Base-by-base conservation (phyloP, 768 basidiomycete species). In the Kockovaella imperatae region DNA sequence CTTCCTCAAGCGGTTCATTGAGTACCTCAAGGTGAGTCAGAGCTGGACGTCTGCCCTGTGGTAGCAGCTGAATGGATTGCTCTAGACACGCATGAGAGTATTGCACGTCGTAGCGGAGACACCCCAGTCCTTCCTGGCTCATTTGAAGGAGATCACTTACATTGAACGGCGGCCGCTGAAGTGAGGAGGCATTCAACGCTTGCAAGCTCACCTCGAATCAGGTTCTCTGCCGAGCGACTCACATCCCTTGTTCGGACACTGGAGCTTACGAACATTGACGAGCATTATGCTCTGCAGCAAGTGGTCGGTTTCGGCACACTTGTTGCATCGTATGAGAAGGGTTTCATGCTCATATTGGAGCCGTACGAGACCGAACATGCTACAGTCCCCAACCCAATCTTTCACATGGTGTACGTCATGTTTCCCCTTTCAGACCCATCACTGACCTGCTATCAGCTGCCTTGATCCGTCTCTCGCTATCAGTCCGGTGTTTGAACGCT, bases 361-460 rank as follows among this genome's bases (percentile, higher is more conserved):
- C 95, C 95, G 0, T 99, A 90, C 60, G 95, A 99, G 73, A 97
- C 95, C 4, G 95, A 99, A 46, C 90, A 86, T 70, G 91, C 95
- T 13, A 97, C 93, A 1, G 90, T 97, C 4, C 93, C 95, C 14
- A 99, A 99, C 73, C 95, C 95, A 1, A 83, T 99, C 31, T 97
- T 99, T 70, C 95, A 97, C 70, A 84, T 97, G 68, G 89, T 87
- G 87, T 95, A 61, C 50, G 78, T 68, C 30, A 25, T 53, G 11
- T 30, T 42, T n/a, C 40, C 14, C 18, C 23, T 14, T 15, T 35
- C 32, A 36, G 13, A 11, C 5, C 11, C 20, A 18, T 28, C 17
- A 42, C 20, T 41, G 13, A 11, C 11, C 43, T n/a, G 18, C 11
- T 14, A 21, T 26, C 18, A 96, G 93, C 47, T 99, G 95, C 63